Evolutionary conservation across 1,284 basidiomycete species (phyloP).

Genomic region (Ceratobasidium sp.): DNA sequence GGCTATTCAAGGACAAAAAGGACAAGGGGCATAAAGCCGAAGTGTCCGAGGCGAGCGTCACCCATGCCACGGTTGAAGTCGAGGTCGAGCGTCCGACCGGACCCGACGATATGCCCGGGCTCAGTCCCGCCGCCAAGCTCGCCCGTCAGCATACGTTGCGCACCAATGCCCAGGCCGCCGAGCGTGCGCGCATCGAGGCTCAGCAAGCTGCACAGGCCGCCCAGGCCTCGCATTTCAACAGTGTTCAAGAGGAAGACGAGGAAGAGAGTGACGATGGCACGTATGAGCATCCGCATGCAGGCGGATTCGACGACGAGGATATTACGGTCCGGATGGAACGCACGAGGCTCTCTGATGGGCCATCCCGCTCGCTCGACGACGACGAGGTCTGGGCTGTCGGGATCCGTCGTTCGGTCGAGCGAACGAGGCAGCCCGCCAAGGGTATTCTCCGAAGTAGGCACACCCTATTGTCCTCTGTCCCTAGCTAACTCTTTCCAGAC

Average conservation of each 20-base stretch:
- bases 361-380: constrained; percentile 66
- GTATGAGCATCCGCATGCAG: constrained; percentile 50
- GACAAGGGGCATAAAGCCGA: constrained; percentile 62
- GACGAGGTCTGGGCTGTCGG: constrained; percentile 75
- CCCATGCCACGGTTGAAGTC: constrained; percentile 85
- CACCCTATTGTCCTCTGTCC: constrained; percentile 33
- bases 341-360: too few species aligned
- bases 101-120: constrained; percentile 68
- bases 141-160: constrained; percentile 59
- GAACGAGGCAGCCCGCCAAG: constrained; percentile 68
- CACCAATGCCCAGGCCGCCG: constrained; percentile 76
- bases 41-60: constrained; percentile 76
- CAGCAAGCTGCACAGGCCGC: constrained; percentile 56
- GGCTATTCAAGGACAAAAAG: constrained; percentile 90
- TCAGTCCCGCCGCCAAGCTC: constrained; percentile 89
- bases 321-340: constrained; percentile 66
- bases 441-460: constrained; percentile 89
- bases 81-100: constrained; percentile 62
- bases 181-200: constrained; percentile 53
- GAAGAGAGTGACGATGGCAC: constrained; percentile 54
- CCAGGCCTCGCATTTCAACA: constrained; percentile 22
- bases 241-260: constrained; percentile 57
- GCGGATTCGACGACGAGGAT: constrained; percentile 72
- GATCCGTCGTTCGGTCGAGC: constrained; percentile 69
- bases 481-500: constrained; percentile 54